phyloP scores from a whole-genome alignment of 139 green algal species.

The Dunaliella primolecta region DNA sequence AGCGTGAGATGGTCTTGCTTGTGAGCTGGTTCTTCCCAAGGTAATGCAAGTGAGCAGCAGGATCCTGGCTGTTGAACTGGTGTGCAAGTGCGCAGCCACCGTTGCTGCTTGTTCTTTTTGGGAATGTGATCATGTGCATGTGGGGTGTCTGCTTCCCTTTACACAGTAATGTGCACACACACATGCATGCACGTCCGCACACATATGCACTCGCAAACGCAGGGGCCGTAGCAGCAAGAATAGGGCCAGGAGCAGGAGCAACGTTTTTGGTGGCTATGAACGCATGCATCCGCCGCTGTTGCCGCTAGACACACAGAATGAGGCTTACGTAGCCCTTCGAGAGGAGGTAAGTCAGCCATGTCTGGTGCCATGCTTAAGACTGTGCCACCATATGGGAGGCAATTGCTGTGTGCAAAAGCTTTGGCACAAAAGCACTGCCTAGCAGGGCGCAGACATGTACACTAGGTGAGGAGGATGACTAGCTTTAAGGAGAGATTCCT shows the following conservation, averaged over 20 bases:
- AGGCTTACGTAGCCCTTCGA: conserved; percentile 21
- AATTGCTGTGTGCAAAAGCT: not conserved
- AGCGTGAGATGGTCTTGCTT: too few species aligned
- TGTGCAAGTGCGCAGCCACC: not conserved
- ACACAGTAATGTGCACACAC: too few species aligned
- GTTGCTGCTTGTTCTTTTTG: not conserved
- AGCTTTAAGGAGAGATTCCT: not conserved
- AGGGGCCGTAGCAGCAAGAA: not conserved
- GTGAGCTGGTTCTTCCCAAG: too few species aligned
- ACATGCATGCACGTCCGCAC: too few species aligned
- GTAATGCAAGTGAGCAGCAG: too few species aligned
- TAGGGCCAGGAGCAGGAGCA: not conserved
- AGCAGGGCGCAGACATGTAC: not conserved
- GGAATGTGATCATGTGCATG: too few species aligned
- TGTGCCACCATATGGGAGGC: not conserved
- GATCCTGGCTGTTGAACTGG: too few species aligned
- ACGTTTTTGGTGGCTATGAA: not conserved
- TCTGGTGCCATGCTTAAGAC: not conserved
- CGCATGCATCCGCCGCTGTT: not conserved
- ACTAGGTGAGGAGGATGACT: not conserved
- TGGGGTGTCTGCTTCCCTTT: too few species aligned
- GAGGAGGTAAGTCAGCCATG: not conserved
- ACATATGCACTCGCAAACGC: too few species aligned
- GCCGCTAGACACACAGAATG: conserved; percentile 34
- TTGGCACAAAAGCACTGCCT: not conserved